A percentile compares a stretch with the other conserved stretches of the same genome.
Evolutionary conservation across 208 protist species (phyloP).

Genomic region (Angomonas deanei): DNA sequence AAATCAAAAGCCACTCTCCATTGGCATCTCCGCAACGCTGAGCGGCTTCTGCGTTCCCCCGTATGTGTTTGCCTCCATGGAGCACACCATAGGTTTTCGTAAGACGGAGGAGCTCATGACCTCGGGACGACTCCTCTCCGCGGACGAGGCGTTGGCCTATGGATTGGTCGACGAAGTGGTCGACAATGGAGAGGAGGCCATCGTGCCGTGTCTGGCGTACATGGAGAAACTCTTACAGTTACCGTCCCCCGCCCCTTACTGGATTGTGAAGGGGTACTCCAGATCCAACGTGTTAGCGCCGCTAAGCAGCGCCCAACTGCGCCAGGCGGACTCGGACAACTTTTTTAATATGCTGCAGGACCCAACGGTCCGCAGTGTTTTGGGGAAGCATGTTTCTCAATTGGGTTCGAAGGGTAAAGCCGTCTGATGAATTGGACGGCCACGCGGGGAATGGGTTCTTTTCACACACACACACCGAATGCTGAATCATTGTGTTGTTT

Average conservation of each 20-base stretch:
- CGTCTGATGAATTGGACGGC: not conserved
- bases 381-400: constrained; percentile 11
- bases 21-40: constrained; percentile 56
- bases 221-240: constrained; percentile 45
- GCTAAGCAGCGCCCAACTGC: constrained; percentile 41
- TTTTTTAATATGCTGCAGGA: constrained; percentile 57
- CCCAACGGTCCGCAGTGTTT: constrained; percentile 21
- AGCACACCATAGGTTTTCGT: constrained; percentile 58
- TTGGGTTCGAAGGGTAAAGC: constrained; percentile 4
- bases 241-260: constrained; percentile 47
- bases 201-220: constrained; percentile 50
- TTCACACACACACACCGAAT: not conserved
- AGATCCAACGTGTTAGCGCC: constrained; percentile 40
- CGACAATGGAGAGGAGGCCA: constrained; percentile 38
- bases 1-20: constrained; percentile 22
- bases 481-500: not conserved
- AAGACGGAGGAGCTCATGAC: constrained; percentile 49
- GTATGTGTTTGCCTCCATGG: constrained; percentile 54
- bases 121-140: constrained; percentile 32
- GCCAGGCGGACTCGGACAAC: constrained; percentile 40
- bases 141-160: constrained; percentile 34
- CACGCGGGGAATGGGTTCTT: too few relatives aligned
- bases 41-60: constrained; percentile 62
- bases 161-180: constrained; percentile 76
- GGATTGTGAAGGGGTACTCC: constrained; percentile 56